Evolutionary conservation across 2,329 filamentous ascomycete species (phyloP).

Genomic region (Pyrenophora tritici-repentis): DNA sequence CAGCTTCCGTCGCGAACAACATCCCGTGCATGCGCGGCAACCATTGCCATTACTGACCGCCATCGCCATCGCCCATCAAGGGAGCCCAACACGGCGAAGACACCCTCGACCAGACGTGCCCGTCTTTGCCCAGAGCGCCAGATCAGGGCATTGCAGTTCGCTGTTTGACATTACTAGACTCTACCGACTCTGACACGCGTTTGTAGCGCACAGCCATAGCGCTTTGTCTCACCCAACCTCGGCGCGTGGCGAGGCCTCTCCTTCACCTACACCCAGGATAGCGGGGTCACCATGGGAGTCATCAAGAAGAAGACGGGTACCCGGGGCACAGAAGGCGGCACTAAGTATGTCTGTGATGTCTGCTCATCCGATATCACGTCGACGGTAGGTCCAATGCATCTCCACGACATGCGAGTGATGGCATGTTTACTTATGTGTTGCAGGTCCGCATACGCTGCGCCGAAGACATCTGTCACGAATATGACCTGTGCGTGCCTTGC

Average conservation of each 20-base stretch:
- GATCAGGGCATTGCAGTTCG: neutral
- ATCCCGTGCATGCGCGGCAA: conserved; percentile 3
- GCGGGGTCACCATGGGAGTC: conserved; percentile 71
- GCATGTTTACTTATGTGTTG: conserved; percentile 4
- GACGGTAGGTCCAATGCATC: conserved; percentile 67
- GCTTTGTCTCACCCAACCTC: neutral
- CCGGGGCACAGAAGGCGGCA: conserved; percentile 74
- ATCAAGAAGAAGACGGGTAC: conserved; percentile 94
- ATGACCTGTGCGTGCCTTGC: conserved; percentile 95
- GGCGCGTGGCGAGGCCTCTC: neutral
- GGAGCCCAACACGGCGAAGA: conserved; percentile 1
- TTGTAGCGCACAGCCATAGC: conserved; percentile 33
- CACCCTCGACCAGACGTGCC: neutral
- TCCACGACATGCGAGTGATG: neutral
- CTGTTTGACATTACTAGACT: conserved; percentile 4
- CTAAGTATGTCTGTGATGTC: conserved; percentile 95
- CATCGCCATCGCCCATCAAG: too few species aligned
- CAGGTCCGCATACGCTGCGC: conserved; percentile 96
- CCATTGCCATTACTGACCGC: neutral
- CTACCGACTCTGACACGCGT: conserved; percentile 12
- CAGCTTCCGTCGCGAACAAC: conserved; percentile 24
- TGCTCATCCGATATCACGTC: conserved; percentile 97
- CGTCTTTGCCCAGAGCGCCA: neutral
- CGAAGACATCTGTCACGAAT: conserved; percentile 76
- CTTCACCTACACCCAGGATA: conserved; percentile 12